Percentiles rank a stretch among this genome's conserved stretches.
Evolutionary conservation across 805 yeast species (phyloP).

Genomic region (Candida silvatica): DNA sequence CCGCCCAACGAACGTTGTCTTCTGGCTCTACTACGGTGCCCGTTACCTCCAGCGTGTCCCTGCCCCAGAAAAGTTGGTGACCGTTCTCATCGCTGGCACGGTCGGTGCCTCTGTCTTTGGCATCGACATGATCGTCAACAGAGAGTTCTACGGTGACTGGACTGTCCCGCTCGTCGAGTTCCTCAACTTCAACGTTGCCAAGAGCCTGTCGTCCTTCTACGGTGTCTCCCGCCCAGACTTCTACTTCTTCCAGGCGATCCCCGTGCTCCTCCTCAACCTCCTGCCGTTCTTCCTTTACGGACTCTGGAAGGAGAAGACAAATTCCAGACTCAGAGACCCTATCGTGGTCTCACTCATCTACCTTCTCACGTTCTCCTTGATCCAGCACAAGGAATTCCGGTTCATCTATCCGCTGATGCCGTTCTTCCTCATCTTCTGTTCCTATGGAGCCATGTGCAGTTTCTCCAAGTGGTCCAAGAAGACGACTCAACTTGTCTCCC

Average conservation of each 20-base stretch:
- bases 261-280: slow-evolving; percentile 59
- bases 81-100: slow-evolving; percentile 4
- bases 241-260: slow-evolving; percentile 76
- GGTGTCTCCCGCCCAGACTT: slow-evolving; percentile 83
- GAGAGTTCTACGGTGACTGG: slow-evolving; percentile 44
- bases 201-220: slow-evolving; percentile 69
- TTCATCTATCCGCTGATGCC: slow-evolving; percentile 86
- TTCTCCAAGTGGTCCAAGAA: slow-evolving; percentile 3
- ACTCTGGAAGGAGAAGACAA: slow-evolving; percentile 6
- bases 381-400: slow-evolving; percentile 85
- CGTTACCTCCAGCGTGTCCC: slow-evolving; percentile 13
- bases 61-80: slow-evolving; percentile 2
- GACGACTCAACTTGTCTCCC: slow-evolving; percentile 5
- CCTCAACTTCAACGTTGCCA: slow-evolving; percentile 67
- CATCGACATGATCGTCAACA: slow-evolving; percentile 42
- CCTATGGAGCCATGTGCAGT: slow-evolving; percentile 26
- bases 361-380: slow-evolving; percentile 47
- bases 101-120: slow-evolving; percentile 19
- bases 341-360: slow-evolving; percentile 30
- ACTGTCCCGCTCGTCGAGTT: slow-evolving; percentile 64
- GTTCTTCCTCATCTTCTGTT: slow-evolving; percentile 43
- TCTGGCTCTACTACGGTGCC: slow-evolving; percentile 65
- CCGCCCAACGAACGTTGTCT: slow-evolving; percentile 75
- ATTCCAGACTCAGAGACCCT: slow-evolving; percentile 9
- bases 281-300: slow-evolving; percentile 55